Conservation (phyloP, 169 alveolate species). For the Cryptosporidium baileyi region DNA sequence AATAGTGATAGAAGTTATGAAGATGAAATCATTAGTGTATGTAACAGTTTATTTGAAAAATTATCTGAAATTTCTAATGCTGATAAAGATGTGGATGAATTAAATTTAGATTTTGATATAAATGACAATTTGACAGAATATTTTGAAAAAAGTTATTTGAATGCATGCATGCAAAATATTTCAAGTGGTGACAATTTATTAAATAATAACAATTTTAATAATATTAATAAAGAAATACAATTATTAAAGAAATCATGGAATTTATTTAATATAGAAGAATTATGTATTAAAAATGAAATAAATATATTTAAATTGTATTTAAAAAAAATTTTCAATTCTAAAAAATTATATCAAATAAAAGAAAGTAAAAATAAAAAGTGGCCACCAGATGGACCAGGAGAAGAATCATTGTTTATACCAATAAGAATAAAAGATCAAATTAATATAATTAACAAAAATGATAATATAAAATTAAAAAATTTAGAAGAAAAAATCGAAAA, state of each 20-base stretch:
- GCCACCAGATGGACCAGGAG: slow-evolving; percentile 70
- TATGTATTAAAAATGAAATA: neutral
- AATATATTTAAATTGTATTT: neutral
- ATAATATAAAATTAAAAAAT: neutral
- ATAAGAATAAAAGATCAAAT: neutral
- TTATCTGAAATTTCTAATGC: slow-evolving; percentile 1
- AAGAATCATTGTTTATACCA: slow-evolving; percentile 11
- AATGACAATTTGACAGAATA: neutral
- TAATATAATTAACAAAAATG: neutral
- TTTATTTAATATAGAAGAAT: slow-evolving; percentile 2
- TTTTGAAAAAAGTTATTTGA: neutral
- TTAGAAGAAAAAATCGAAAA: neutral
- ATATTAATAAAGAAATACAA: neutral
- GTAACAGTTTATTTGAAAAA: neutral
- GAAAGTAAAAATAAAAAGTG: slow-evolving; percentile 21
- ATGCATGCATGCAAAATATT: neutral
- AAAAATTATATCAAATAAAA: neutral
- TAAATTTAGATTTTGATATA: neutral
- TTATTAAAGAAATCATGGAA: slow-evolving; percentile 32
- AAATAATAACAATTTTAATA: neutral
- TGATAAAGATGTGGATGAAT: neutral
- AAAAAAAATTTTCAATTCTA: slow-evolving; percentile 2
- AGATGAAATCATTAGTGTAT: neutral
- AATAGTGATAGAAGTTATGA: neutral
- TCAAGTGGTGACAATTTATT: neutral